Conservation (phyloP, 306 rosid genomes). For the Cucurbita argyrosperma region DNA sequence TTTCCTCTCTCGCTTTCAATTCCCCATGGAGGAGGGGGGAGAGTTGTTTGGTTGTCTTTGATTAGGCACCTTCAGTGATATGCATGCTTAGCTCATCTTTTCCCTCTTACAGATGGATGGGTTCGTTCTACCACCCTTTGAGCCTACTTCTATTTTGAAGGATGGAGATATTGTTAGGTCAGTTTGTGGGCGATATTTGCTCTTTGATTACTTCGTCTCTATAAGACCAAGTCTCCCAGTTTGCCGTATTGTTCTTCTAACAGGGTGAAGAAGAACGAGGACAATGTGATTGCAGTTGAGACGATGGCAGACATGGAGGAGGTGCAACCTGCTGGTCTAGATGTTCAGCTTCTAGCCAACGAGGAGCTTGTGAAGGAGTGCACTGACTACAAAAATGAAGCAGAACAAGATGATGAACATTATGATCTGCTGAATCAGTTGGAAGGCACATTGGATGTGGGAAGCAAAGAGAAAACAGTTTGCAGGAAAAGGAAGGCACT, state of each 20-base stretch:
- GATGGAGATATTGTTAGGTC: constrained; percentile 66
- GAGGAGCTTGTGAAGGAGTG: constrained; percentile 31
- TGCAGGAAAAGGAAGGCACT: constrained; percentile 69
- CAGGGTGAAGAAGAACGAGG: constrained; percentile 57
- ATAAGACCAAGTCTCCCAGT: neutral
- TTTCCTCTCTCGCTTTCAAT: neutral
- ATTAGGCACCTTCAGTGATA: neutral
- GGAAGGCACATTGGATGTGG: constrained; percentile 20
- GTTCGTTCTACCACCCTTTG: constrained; percentile 78
- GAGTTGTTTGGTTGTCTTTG: neutral
- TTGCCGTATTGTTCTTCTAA: neutral
- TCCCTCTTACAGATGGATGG: constrained; percentile 66
- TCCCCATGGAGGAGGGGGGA: neutral
- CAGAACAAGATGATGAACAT: constrained; percentile 18
- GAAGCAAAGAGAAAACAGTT: constrained; percentile 13
- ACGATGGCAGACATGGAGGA: constrained; percentile 13
- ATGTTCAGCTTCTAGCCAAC: constrained; percentile 33
- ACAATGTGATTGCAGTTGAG: constrained; percentile 5
- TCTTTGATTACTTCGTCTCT: neutral
- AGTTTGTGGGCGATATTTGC: constrained; percentile 5
- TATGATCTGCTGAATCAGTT: neutral
- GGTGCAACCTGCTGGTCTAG: constrained; percentile 7
- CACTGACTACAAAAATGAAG: constrained; percentile 19
- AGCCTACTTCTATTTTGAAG: constrained; percentile 64
- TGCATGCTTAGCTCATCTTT: neutral